Base-by-base conservation (phyloP, 2,329 filamentous ascomycete genomes). In the Penicillium verrucosum region DNA sequence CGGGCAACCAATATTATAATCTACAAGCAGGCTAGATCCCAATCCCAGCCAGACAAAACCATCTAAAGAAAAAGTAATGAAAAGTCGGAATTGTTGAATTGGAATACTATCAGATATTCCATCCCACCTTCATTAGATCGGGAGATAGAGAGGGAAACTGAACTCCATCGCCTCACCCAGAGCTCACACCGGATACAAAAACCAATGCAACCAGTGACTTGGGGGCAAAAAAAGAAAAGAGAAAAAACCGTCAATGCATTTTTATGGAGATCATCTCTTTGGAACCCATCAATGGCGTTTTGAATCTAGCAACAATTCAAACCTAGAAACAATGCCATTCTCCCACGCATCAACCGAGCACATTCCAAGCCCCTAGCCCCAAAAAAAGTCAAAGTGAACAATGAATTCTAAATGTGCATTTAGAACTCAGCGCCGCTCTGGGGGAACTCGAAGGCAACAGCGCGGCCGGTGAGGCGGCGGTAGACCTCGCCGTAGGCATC, bases 401-500 rank as follows among this genome's bases (percentile, higher is more conserved):
- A 46, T 34, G 42, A 56, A 46, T 40, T 42, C 41, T 56, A 56
- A 56, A 45, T 25, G 14, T 54, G 30, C 54, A 74, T 83, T 83
- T 94, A 96, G 82, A 89, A 95, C 77, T 96, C 92, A 74, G 82
- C 79, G 75, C 83, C 83, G 77, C 84, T 85, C 84, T 95, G 89
- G 74, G 94, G 94, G 88, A 99, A 99, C 88, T 99, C 94, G 78
- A 99, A 99, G 81, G 88, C 87, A 78, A 97, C 94, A 78, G 87
- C 87, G 82, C 95, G 94, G 81, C 94, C 94, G 64, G 94, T 99
- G 77, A 99, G 85, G 75, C 91, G 89, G 81, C 92, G 91, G 90
- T 99, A 99, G 78, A 99, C 94, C 88, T 99, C 94, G 68, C 91
- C 90, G 87, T 99, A 99, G 78, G 93, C 97, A 82, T 99, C 94